These are phyloP conservation scores for Harringtonia aguacate DNA, from an alignment of 2,329 filamentous ascomycete genomes.

Conservation along the genomic window DNA sequence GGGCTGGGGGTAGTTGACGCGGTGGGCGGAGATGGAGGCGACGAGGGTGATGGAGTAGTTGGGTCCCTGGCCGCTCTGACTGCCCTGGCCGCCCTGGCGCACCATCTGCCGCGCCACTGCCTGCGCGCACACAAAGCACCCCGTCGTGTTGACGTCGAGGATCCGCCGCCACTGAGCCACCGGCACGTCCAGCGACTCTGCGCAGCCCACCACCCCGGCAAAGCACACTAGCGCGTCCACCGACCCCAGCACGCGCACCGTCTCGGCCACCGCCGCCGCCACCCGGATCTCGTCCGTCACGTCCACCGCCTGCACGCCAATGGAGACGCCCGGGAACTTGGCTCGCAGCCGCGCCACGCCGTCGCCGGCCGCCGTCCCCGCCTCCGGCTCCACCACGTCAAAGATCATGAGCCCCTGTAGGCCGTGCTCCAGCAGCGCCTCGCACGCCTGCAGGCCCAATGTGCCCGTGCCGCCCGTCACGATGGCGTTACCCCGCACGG, in stretches of 20 bases:
- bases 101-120: constrained; percentile 48
- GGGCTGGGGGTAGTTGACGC: constrained; percentile 62
- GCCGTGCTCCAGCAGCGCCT: constrained; percentile 60
- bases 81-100: constrained; percentile 36
- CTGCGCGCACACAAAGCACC: constrained; percentile 59
- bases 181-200: constrained; percentile 48
- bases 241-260: constrained; percentile 31
- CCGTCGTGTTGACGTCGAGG: constrained; percentile 62
- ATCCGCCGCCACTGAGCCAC: constrained; percentile 50
- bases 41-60: constrained; percentile 55
- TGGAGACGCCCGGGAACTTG: constrained; percentile 40
- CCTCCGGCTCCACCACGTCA: constrained; percentile 40
- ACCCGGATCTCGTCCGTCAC: constrained; percentile 26
- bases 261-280: constrained; percentile 24
- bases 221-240: constrained; percentile 52
- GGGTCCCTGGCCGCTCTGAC: too few relatives aligned
- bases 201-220: constrained; percentile 56
- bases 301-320: constrained; percentile 43
- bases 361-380: too few relatives aligned
- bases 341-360: constrained; percentile 22
- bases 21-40: constrained; percentile 56
- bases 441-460: constrained; percentile 44
- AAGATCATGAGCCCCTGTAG: constrained; percentile 47
- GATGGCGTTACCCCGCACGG: constrained; percentile 22
- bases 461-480: constrained; percentile 59